Evolutionary conservation across 2,329 filamentous ascomycete genomes (phyloP), one percentile per base, ranked within the genome.

Genomic region (Fusarium armeniacum): DNA sequence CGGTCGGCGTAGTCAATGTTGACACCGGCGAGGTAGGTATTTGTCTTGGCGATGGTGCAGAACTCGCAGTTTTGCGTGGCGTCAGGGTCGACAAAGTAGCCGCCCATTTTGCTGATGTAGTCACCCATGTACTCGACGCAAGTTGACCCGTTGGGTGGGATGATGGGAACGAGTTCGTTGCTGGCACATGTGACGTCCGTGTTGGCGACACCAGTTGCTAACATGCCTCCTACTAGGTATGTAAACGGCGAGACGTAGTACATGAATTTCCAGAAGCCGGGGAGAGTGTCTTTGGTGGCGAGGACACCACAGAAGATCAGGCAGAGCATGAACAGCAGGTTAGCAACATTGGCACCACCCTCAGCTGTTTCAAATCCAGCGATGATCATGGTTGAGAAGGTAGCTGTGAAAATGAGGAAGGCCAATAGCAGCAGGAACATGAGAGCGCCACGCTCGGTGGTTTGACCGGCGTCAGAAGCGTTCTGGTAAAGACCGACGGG

Each of bases 241-340:
- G 91, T 94, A 73, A 97, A 92, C 0, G 94, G 93, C 0, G 90
- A 93, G 41, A 94, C 82, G 51, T 91, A 88, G 80, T 95, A 94
- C 77, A 76, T 74, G 28, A 30, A 30, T 30, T 30, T 30, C 28
- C 28, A 80, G 69, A 87, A 86, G 22, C 88, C 87, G 1, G 89
- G 90, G 15, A 85, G 79, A 15, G 86, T 84, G 16, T 87, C 87
- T 49, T 72, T 67, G 5, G 67, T 47, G 16, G 74, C 71, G 18
- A 76, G 61, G 38, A 76, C 74, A 76, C 74, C 74, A 53, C 74
- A 76, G 70, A 76, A 76, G 45, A 76, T 74, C 38, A 92, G 81
- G 51, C 83, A 86, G 59, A 92, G 81, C 55, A 86, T 86, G 80
- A 92, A 91, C 72, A 89, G 76, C 62, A 92, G 75, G 54, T 90